Conservation (phyloP, 306 rosid species). For the Acmispon strigosus region DNA sequence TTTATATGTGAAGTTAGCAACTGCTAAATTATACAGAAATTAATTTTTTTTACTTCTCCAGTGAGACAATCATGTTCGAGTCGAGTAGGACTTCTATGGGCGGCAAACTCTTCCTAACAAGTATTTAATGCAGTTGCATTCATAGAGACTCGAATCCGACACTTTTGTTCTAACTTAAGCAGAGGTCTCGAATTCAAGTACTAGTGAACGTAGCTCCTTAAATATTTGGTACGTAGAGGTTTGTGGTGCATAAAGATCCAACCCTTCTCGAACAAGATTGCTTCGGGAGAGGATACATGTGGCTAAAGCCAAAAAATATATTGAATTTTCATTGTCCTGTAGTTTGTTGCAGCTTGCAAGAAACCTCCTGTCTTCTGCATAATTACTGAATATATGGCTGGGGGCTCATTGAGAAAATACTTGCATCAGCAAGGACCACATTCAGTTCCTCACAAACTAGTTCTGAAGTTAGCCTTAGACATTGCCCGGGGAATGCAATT, state of each 20-base stretch:
- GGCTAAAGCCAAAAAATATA: background rate
- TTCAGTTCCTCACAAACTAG: conserved; percentile 64
- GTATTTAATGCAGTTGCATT: too few relatives aligned
- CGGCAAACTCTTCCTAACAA: too few relatives aligned
- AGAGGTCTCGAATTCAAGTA: too few relatives aligned
- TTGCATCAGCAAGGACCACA: conserved; percentile 78
- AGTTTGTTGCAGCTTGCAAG: conserved; percentile 98
- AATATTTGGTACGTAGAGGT: too few relatives aligned
- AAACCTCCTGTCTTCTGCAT: conserved; percentile 94
- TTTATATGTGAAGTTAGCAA: background rate
- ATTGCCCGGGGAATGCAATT: conserved; percentile 80
- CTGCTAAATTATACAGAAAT: background rate
- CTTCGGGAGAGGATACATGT: too few relatives aligned
- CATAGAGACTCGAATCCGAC: too few relatives aligned
- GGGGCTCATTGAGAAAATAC: conserved; percentile 76
- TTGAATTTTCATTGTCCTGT: conserved; percentile 23
- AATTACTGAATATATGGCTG: conserved; percentile 81
- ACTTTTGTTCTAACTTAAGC: too few relatives aligned
- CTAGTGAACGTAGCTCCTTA: too few relatives aligned
- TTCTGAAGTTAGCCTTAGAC: conserved; percentile 68
- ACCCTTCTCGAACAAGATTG: too few relatives aligned
- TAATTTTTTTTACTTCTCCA: background rate
- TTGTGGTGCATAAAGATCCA: too few relatives aligned
- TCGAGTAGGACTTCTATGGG: too few relatives aligned
- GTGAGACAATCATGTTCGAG: too few relatives aligned